phyloP scores from a whole-genome alignment of 2,329 filamentous ascomycete species.

The Hymenoscyphus infarciens region DNA sequence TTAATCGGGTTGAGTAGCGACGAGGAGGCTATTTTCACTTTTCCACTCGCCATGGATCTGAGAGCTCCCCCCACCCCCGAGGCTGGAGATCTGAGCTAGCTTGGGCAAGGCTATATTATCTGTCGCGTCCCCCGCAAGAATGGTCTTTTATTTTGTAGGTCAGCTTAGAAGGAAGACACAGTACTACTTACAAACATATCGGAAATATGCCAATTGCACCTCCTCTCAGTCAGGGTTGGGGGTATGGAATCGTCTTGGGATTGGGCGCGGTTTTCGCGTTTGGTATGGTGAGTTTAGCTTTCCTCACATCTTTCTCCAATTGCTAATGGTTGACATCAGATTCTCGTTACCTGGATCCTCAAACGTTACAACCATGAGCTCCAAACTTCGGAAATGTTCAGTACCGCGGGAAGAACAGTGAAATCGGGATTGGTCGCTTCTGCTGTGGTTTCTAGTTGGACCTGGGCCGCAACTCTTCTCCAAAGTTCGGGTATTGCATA shows the following conservation, averaged over 20 bases:
- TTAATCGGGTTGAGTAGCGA: not conserved
- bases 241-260: constrained; percentile 60
- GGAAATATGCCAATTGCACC: constrained; percentile 33
- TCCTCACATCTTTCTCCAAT: not conserved
- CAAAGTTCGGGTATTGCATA: constrained; percentile 82
- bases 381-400: constrained; percentile 92
- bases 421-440: constrained; percentile 85
- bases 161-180: not conserved
- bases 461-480: constrained; percentile 81
- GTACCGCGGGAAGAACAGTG: constrained; percentile 79
- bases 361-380: constrained; percentile 66
- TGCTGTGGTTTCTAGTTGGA: constrained; percentile 91
- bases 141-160: not conserved
- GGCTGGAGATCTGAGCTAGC: not conserved
- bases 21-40: not conserved
- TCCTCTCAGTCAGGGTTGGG: constrained; percentile 43
- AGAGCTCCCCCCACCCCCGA: constrained; percentile 1
- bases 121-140: not conserved
- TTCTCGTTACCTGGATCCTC: constrained; percentile 36
- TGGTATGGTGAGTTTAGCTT: constrained; percentile 50
- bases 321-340: constrained; percentile 20
- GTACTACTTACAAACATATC: not conserved
- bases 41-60: not conserved
- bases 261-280: constrained; percentile 60
- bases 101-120: constrained; percentile 4